Percentiles rank a stretch among this genome's conserved stretches.
These are phyloP conservation scores for Phytopythium mirpurense DNA, from an alignment of 352 stramenopile species.

Conservation along the genomic window DNA sequence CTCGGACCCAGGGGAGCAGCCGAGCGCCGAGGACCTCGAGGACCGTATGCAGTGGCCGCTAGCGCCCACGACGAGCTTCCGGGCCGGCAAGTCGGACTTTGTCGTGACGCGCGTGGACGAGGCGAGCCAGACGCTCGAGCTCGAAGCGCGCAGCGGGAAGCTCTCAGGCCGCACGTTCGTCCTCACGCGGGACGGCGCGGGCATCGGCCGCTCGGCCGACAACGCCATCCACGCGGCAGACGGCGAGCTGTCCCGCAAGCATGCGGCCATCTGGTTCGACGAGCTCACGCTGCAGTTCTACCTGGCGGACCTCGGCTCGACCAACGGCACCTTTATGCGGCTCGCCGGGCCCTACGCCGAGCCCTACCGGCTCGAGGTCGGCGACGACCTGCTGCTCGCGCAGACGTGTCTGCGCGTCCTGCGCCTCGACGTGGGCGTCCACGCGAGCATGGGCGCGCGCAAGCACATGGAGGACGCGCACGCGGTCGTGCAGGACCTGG, in stretches of 20 bases:
- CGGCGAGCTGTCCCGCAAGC: slow-evolving; percentile 92
- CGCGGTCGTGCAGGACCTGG: slow-evolving; percentile 91
- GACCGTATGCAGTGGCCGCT: slow-evolving; percentile 82
- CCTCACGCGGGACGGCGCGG: slow-evolving; percentile 81
- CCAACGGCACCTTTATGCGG: slow-evolving; percentile 96
- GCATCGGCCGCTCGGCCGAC: slow-evolving; percentile 82
- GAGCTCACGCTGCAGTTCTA: slow-evolving; percentile 72
- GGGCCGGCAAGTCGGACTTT: slow-evolving; percentile 81
- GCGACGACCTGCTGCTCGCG: slow-evolving; percentile 95
- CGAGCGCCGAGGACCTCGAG: slow-evolving; percentile 28
- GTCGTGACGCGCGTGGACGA: slow-evolving; percentile 54
- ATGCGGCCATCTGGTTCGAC: slow-evolving; percentile 92
- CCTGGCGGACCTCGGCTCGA: slow-evolving; percentile 83
- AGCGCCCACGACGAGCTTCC: slow-evolving; percentile 51
- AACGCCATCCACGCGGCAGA: slow-evolving; percentile 93
- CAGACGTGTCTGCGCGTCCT: slow-evolving; percentile 96
- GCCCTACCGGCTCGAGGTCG: slow-evolving; percentile 90
- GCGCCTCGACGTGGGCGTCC: slow-evolving; percentile 95
- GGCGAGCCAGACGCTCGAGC: slow-evolving; percentile 40
- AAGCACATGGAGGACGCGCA: slow-evolving; percentile 97
- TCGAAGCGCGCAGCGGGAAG: slow-evolving; percentile 59
- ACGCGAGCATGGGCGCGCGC: slow-evolving; percentile 90
- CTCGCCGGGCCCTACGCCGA: slow-evolving; percentile 91
- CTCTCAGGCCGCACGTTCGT: slow-evolving; percentile 69
- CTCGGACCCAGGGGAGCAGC: slow-evolving; percentile 10